Evolutionary conservation across 1,284 basidiomycete species (phyloP).

Genomic region (Pseudozyma hubeiensis): DNA sequence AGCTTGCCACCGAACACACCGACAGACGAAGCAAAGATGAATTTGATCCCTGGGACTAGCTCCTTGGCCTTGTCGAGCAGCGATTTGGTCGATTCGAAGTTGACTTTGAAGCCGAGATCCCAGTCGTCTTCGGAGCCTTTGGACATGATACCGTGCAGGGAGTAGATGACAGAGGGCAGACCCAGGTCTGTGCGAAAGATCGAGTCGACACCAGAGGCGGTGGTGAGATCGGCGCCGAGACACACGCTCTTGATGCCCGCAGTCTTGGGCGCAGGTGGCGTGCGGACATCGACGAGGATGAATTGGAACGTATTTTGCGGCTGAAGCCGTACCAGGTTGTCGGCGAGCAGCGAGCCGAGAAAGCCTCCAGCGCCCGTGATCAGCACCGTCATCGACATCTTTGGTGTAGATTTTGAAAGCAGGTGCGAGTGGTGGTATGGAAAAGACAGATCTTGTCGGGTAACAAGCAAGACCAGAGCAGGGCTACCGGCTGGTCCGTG

Average conservation of each 20-base stretch:
- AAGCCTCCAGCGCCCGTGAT: conserved; percentile 57
- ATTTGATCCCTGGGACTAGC: conserved; percentile 21
- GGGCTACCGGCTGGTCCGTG: too few species aligned
- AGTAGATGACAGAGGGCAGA: conserved; percentile 43
- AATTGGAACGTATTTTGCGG: conserved; percentile 37
- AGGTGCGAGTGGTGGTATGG: too few species aligned
- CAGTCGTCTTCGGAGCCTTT: conserved; percentile 49
- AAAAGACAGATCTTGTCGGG: too few species aligned
- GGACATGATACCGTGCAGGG: conserved; percentile 56
- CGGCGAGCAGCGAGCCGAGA: conserved; percentile 47
- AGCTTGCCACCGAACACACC: conserved; percentile 50
- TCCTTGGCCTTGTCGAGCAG: conserved; percentile 39
- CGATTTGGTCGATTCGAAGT: conserved; percentile 46
- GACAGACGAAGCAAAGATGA: conserved; percentile 49
- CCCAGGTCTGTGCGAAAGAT: conserved; percentile 45
- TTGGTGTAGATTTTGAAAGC: neutral
- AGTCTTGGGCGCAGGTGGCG: conserved; percentile 25
- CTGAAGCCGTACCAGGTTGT: conserved; percentile 27
- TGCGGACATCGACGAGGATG: conserved; percentile 45
- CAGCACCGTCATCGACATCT: conserved; percentile 36
- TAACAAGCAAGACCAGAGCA: too few species aligned
- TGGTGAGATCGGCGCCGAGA: conserved; percentile 44
- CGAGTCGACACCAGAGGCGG: conserved; percentile 22
- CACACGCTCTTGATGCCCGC: conserved; percentile 13
- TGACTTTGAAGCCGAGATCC: conserved; percentile 49